Evolutionary conservation across 371 early-diverging fungal species (phyloP).

Genomic region (Mortierella sp.): DNA sequence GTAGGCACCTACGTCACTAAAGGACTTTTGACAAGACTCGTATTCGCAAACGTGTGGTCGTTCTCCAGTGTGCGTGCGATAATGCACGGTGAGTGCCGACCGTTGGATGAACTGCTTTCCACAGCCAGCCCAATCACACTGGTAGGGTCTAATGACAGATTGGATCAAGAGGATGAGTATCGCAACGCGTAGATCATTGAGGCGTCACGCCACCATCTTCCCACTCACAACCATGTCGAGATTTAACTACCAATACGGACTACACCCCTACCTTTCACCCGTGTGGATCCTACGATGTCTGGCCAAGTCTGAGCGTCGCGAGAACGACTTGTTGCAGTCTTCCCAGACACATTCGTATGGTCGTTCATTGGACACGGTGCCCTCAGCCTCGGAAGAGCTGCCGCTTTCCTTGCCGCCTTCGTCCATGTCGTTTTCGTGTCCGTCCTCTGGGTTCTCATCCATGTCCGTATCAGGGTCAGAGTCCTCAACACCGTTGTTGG

Average conservation of each 20-base stretch:
- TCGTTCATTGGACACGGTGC: constrained; percentile 38
- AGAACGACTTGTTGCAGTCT: constrained; percentile 72
- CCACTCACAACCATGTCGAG: too few species aligned
- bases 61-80: constrained; percentile 84
- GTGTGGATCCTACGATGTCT: constrained; percentile 81
- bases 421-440: constrained; percentile 32
- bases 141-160: constrained; percentile 63
- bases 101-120: constrained; percentile 81
- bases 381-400: constrained; percentile 44
- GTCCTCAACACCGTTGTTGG: constrained; percentile 10
- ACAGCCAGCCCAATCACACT: constrained; percentile 75
- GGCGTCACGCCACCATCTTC: too few species aligned
- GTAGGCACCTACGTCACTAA: constrained; percentile 63
- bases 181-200: too few species aligned
- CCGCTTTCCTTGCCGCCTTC: constrained; percentile 40
- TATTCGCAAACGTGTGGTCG: constrained; percentile 76
- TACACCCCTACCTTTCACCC: constrained; percentile 59
- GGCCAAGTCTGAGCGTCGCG: constrained; percentile 75
- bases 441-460: constrained; percentile 20
- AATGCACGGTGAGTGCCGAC: constrained; percentile 83
- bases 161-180: neutral
- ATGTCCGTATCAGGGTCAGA: constrained; percentile 29
- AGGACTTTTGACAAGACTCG: constrained; percentile 62
- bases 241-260: too few species aligned
- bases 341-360: constrained; percentile 72